phyloP scores from a whole-genome alignment of 331 rosid genomes.

The Telfairia occidentalis region DNA sequence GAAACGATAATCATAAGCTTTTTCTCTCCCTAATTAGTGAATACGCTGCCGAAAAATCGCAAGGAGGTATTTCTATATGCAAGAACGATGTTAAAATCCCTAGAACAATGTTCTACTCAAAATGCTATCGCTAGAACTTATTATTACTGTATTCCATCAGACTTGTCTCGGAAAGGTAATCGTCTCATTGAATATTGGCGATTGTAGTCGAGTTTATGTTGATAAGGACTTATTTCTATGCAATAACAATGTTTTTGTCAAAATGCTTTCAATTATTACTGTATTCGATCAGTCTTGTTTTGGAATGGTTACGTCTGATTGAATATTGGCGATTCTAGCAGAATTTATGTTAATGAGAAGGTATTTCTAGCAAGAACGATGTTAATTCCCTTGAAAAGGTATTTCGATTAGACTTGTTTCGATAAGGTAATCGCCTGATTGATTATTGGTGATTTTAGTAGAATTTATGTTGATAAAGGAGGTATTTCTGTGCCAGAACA shows the following conservation, averaged over 20 bases:
- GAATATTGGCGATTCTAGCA: background rate
- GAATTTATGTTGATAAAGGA: constrained; percentile 20
- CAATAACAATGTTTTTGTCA: background rate
- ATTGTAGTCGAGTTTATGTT: background rate
- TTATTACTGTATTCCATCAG: background rate
- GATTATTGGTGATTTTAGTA: background rate
- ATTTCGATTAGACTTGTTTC: background rate
- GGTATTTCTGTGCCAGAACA: constrained; percentile 16
- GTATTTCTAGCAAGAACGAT: constrained; percentile 12
- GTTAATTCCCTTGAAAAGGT: constrained; percentile 19
- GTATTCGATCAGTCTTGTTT: background rate
- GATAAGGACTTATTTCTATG: constrained; percentile 36
- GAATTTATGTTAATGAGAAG: constrained; percentile 26
- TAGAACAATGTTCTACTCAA: constrained; percentile 11
- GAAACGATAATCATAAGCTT: background rate
- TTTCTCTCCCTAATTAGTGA: constrained; percentile 49
- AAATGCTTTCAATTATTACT: background rate
- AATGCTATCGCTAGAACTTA: background rate
- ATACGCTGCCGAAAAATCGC: constrained; percentile 61
- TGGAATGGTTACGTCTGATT: background rate
- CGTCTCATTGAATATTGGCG: background rate
- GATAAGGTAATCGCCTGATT: background rate
- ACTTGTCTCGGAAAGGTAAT: background rate
- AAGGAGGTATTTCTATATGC: constrained; percentile 44
- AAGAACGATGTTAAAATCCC: constrained; percentile 3